Evolutionary conservation across 805 yeast genomes (phyloP).

Genomic region (Yamadazyma laniorum): DNA sequence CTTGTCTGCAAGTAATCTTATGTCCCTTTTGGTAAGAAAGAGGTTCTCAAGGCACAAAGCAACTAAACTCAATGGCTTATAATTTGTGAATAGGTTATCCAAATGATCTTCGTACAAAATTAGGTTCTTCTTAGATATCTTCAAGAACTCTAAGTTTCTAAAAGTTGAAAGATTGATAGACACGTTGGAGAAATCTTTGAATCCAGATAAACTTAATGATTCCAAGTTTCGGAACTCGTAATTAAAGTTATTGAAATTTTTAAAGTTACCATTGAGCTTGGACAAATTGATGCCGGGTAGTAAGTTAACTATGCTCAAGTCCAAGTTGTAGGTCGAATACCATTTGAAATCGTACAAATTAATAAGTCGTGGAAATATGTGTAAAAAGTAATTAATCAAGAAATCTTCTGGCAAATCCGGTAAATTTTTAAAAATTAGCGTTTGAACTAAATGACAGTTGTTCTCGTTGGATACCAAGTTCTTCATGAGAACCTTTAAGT

Average conservation of each 20-base stretch:
- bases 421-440: constrained; percentile 14
- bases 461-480: constrained; percentile 12
- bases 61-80: constrained; percentile 3
- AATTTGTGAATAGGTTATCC: constrained; percentile 11
- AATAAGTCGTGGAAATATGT: constrained; percentile 16
- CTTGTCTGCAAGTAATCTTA: constrained; percentile 5
- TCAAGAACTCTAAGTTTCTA: constrained; percentile 15
- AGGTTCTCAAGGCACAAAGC: constrained; percentile 14
- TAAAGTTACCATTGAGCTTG: constrained; percentile 19
- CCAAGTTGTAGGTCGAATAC: constrained; percentile 18
- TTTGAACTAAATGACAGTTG: constrained; percentile 15
- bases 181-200: constrained; percentile 14
- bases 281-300: constrained; percentile 15
- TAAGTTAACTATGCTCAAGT: constrained; percentile 12
- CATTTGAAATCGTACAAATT: constrained; percentile 19
- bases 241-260: constrained; percentile 13
- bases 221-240: constrained; percentile 11
- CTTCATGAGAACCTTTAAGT: constrained; percentile 20
- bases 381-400: constrained; percentile 15
- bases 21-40: constrained; percentile 10
- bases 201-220: constrained; percentile 17
- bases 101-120: constrained; percentile 13
- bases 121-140: constrained; percentile 15
- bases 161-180: constrained; percentile 14
- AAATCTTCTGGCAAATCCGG: constrained; percentile 27